Conservation (phyloP, 75 land plant genomes). For the Selaginella moellendorffii region DNA sequence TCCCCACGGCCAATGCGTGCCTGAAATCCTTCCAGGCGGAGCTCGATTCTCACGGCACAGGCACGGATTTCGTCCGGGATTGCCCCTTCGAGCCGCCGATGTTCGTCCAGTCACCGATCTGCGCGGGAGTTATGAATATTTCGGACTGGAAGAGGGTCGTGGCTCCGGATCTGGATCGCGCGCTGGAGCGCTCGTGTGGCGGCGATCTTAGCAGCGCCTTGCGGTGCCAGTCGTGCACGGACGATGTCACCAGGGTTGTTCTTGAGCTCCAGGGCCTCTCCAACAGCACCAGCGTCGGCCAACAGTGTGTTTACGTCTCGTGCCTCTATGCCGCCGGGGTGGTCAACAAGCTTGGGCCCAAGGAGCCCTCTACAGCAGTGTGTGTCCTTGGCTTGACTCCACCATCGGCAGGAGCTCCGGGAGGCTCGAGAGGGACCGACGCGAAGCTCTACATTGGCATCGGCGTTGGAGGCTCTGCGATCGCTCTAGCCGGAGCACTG, state of each 20-base stretch:
- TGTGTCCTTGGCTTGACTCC: conserved; percentile 22
- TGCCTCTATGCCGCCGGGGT: conserved; percentile 51
- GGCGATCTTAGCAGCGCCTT: conserved; percentile 28
- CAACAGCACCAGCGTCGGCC: not conserved
- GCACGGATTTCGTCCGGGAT: no score
- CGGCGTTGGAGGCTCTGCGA: not conserved
- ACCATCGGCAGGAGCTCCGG: not conserved
- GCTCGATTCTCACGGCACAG: conserved; percentile 6
- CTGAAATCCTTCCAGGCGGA: conserved; percentile 20
- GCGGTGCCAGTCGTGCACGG: conserved; percentile 38
- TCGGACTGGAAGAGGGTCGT: conserved; percentile 27
- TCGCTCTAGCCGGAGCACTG: not conserved
- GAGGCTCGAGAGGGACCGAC: not conserved
- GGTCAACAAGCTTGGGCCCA: conserved; percentile 39
- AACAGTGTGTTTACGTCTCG: conserved; percentile 33
- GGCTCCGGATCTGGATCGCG: conserved; percentile 17
- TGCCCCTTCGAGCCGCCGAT: conserved; percentile 10
- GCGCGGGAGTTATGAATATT: conserved; percentile 34
- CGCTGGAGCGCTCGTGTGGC: conserved; percentile 33
- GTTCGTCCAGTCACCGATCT: conserved; percentile 8
- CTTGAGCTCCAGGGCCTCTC: not conserved
- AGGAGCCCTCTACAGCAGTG: conserved; percentile 19
- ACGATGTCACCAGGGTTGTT: conserved; percentile 18
- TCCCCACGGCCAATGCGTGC: conserved; percentile 40
- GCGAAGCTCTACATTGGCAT: not conserved